Conservation (phyloP, 148 eudicot genomes). For the Simmondsia chinensis region DNA sequence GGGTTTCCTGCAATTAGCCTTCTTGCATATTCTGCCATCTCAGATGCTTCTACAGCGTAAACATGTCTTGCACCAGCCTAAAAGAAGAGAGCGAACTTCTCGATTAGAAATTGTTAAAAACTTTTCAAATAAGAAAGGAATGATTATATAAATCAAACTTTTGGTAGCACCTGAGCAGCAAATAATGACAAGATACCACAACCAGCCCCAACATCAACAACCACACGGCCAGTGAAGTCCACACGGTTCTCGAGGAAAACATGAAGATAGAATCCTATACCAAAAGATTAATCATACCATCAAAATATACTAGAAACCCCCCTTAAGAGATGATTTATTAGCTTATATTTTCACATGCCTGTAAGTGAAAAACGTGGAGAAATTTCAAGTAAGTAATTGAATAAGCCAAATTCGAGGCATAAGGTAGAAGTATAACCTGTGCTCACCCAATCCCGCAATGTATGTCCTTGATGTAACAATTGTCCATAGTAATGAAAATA, state of each 20-base stretch:
- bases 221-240: conserved; percentile 57
- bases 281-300: too few species aligned
- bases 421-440: conserved; percentile 43
- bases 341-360: too few species aligned
- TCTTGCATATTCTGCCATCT: conserved; percentile 72
- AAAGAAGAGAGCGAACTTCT: too few species aligned
- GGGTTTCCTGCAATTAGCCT: conserved; percentile 73
- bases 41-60: conserved; percentile 81
- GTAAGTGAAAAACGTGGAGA: too few species aligned
- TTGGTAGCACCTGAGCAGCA: conserved; percentile 57
- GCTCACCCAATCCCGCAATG: conserved; percentile 76
- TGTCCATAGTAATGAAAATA: too few species aligned
- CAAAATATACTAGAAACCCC: too few species aligned
- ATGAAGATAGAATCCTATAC: conserved; percentile 63
- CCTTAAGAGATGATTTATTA: too few species aligned
- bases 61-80: conserved; percentile 83
- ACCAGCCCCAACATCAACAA: conserved; percentile 84
- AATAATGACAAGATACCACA: conserved; percentile 71
- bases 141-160: background rate
- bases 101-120: too few species aligned
- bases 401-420: too few species aligned
- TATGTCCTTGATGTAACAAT: conserved; percentile 72
- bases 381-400: too few species aligned
- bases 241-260: conserved; percentile 67
- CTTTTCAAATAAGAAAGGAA: too few species aligned